These are phyloP conservation scores for Beauveria medogensis DNA, from an alignment of 2,329 filamentous ascomycete genomes.

Conservation along the genomic window DNA sequence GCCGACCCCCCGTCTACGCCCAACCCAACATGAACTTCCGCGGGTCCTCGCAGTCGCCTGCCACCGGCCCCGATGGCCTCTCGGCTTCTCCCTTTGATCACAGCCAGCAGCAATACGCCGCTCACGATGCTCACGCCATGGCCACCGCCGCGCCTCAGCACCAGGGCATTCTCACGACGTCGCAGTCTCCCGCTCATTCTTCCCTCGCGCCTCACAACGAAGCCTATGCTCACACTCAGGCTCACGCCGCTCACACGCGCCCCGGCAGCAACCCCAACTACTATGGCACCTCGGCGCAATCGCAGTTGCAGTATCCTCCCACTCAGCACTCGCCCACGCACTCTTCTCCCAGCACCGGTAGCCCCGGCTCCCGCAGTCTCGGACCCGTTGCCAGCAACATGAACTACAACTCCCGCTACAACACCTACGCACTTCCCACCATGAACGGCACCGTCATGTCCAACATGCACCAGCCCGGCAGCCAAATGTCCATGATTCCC, in stretches of 20 bases:
- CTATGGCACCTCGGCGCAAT: slow-evolving; percentile 45
- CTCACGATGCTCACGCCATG: slow-evolving; percentile 23
- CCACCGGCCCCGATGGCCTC: slow-evolving; percentile 51
- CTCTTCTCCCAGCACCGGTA: slow-evolving; percentile 37
- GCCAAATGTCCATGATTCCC: slow-evolving; percentile 64
- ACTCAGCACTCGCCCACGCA: slow-evolving; percentile 29
- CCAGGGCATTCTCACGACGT: slow-evolving; percentile 9
- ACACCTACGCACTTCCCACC: slow-evolving; percentile 44
- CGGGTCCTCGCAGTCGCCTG: slow-evolving; percentile 36
- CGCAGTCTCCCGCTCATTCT: slow-evolving; percentile 29
- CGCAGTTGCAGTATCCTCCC: slow-evolving; percentile 37
- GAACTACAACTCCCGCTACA: slow-evolving; percentile 29
- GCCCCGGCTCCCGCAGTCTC: slow-evolving; percentile 25
- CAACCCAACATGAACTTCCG: slow-evolving; percentile 18
- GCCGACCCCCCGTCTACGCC: slow-evolving; percentile 14
- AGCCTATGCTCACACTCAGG: slow-evolving; percentile 20
- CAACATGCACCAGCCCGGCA: slow-evolving; percentile 66
- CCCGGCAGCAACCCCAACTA: slow-evolving; percentile 52
- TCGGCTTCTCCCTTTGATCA: slow-evolving; percentile 61
- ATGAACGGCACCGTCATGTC: slow-evolving; percentile 64
- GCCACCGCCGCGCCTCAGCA: slow-evolving; percentile 5
- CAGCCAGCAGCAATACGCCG: slow-evolving; percentile 50
- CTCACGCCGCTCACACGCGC: slow-evolving; percentile 38
- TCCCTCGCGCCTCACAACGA: background rate
- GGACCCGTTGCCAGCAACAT: background rate